These are phyloP conservation scores for Dendrobium catenatum DNA, from an alignment of 106 monocot species.

Conservation along the genomic window DNA sequence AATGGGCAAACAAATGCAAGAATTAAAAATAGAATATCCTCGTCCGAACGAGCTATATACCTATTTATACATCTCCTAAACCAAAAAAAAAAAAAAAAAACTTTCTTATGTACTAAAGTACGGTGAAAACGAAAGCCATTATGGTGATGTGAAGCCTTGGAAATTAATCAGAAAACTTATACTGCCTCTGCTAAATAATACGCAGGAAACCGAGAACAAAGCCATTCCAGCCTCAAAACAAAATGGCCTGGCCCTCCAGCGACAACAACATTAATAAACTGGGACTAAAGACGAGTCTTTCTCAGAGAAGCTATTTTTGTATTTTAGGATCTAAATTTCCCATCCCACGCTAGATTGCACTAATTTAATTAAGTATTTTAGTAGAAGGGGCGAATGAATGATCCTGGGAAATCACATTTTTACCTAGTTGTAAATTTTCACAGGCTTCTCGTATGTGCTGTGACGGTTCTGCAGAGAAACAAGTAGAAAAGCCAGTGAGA, in stretches of 20 bases:
- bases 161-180: neutral
- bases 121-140: neutral
- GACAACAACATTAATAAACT: neutral
- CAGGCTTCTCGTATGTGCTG: conserved; percentile 53
- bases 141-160: neutral
- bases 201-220: neutral
- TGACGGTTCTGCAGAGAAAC: conserved; percentile 41
- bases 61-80: neutral
- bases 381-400: neutral
- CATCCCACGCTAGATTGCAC: neutral
- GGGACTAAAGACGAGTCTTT: neutral
- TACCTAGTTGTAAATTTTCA: conserved; percentile 68
- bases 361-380: neutral
- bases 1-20: neutral
- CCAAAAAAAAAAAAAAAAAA: neutral
- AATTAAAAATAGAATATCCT: neutral
- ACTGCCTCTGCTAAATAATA: neutral
- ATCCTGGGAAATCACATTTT: neutral
- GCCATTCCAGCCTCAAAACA: neutral
- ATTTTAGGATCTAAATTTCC: neutral
- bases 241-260: neutral
- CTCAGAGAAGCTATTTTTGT: neutral
- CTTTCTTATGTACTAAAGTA: neutral
- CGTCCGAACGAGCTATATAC: too few relatives aligned
- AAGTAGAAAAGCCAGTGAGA: neutral